Evolutionary conservation across 1,284 basidiomycete genomes (phyloP).

Genomic region (Pisolithus thermaeus): DNA sequence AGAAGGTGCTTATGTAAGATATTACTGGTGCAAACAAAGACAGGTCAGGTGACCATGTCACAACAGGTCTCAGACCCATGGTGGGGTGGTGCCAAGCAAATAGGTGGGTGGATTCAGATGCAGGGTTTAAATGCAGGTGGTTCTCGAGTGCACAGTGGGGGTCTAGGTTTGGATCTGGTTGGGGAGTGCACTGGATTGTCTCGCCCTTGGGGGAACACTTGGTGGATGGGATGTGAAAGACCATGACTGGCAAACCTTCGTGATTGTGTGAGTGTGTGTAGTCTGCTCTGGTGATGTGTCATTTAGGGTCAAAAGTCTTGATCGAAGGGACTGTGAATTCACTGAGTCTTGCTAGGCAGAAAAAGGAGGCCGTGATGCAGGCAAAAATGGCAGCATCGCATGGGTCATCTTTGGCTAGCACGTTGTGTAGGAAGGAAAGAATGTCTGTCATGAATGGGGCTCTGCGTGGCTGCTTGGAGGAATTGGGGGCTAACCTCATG

Average conservation of each 20-base stretch:
- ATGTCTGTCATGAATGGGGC: slow-evolving; percentile 16
- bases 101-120: background rate
- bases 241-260: slow-evolving; percentile 14
- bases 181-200: slow-evolving; percentile 5
- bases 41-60: too few species aligned
- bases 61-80: too few species aligned
- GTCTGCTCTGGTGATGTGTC: slow-evolving; percentile 18
- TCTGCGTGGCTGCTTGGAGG: slow-evolving; percentile 19
- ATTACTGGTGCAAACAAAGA: too few species aligned
- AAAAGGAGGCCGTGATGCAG: slow-evolving; percentile 32
- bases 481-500: slow-evolving; percentile 4
- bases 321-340: slow-evolving; percentile 32
- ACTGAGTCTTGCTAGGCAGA: slow-evolving; percentile 21
- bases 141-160: background rate
- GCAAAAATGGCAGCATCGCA: slow-evolving; percentile 29
- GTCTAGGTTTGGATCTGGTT: background rate
- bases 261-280: slow-evolving; percentile 10
- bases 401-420: slow-evolving; percentile 16
- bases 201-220: slow-evolving; percentile 23
- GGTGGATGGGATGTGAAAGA: slow-evolving; percentile 27
- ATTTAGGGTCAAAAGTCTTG: slow-evolving; percentile 18
- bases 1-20: too few species aligned
- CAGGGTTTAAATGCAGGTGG: background rate
- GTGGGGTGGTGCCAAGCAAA: background rate
- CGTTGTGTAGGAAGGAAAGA: slow-evolving; percentile 9